Conservation (phyloP, 75 land plant species). For the Pinus taeda region DNA sequence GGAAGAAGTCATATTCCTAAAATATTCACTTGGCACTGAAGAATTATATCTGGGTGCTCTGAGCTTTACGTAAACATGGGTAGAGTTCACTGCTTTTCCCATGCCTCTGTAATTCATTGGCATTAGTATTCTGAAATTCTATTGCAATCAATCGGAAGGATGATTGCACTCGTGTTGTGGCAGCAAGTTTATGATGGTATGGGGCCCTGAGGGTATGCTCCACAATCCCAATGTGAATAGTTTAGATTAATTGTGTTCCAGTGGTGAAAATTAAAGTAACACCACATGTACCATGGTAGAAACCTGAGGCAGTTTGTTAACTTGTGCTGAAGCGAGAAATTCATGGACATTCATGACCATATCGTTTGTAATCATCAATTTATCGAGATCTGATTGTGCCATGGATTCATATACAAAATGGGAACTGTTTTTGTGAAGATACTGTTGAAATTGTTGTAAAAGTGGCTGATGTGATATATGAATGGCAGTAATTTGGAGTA, state of each 20-base stretch:
- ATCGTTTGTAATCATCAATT: too few species aligned
- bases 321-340: too few species aligned
- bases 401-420: too few species aligned
- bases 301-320: conserved; percentile 3
- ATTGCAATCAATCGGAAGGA: not conserved
- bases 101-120: not conserved
- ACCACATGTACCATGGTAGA: not conserved
- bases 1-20: not conserved
- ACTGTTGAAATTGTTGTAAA: too few species aligned
- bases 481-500: too few species aligned
- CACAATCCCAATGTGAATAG: conserved; percentile 5
- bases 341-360: too few species aligned
- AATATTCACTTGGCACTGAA: not conserved
- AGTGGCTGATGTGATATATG: too few species aligned
- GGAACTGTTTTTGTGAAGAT: too few species aligned
- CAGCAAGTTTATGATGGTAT: conserved; percentile 2
- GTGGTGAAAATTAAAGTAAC: conserved; percentile 6
- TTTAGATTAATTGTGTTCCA: not conserved
- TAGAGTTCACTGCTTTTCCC: not conserved
- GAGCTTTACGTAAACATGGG: conserved; percentile 5
- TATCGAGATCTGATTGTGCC: too few species aligned
- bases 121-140: not conserved
- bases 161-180: not conserved
- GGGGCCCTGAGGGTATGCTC: not conserved
- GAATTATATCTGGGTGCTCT: not conserved